phyloP scores from a whole-genome alignment of 257 asterid genomes.

The Fraxinus excelsior region DNA sequence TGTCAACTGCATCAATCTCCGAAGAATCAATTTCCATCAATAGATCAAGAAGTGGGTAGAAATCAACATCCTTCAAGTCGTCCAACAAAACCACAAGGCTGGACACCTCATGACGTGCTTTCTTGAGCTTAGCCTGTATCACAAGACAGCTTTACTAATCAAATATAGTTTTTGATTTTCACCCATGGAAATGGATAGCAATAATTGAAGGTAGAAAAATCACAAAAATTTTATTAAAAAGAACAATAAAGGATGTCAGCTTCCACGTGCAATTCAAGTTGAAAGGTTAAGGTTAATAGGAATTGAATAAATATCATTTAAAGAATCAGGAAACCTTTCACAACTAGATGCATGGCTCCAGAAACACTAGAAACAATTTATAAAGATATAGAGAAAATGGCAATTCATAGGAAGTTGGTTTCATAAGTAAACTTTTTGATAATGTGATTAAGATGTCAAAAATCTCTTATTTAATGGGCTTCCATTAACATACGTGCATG shows the following conservation, averaged over 20 bases:
- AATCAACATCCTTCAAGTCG: conserved; percentile 69
- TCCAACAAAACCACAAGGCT: conserved; percentile 59
- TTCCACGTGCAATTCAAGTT: neutral
- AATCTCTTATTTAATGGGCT: neutral
- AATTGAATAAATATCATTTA: neutral
- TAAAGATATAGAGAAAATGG: neutral
- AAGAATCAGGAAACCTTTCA: neutral
- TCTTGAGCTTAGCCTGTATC: conserved; percentile 72
- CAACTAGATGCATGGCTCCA: neutral
- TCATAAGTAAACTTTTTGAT: conserved; percentile 3
- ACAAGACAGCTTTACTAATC: conserved; percentile 25
- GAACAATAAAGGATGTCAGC: neutral
- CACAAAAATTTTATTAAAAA: neutral
- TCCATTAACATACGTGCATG: neutral
- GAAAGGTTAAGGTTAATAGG: neutral
- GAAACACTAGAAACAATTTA: conserved; percentile 4
- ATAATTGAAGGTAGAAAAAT: conserved; percentile 1
- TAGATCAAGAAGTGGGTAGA: conserved; percentile 63
- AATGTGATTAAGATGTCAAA: conserved; percentile 7
- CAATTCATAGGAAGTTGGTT: neutral
- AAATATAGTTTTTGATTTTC: conserved; percentile 9
- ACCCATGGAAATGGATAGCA: neutral
- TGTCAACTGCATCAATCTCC: conserved; percentile 87
- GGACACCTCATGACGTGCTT: conserved; percentile 55
- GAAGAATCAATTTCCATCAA: conserved; percentile 64